phyloP scores from a whole-genome alignment of 495 filamentous ascomycete species.

The Aspergillus homomorphus region DNA sequence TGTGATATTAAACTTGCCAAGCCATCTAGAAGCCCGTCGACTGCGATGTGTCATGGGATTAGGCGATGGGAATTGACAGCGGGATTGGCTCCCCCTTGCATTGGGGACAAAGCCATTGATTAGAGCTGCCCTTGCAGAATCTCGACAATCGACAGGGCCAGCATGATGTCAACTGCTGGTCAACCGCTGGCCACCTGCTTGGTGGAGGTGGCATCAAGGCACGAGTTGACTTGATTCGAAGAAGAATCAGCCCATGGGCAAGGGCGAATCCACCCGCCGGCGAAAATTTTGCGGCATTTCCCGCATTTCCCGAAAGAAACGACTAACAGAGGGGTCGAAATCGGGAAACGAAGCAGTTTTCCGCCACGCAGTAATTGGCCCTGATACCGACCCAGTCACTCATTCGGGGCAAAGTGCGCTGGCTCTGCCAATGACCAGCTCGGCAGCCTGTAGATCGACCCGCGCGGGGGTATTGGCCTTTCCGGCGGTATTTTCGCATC shows the following conservation, averaged over 20 bases:
- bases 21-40: not conserved
- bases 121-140: not conserved
- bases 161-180: not conserved
- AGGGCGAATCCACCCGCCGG: not conserved
- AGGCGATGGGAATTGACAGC: not conserved
- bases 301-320: constrained; percentile 1
- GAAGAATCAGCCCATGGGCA: not conserved
- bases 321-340: not conserved
- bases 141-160: no score
- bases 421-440: not conserved
- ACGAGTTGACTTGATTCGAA: no score
- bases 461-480: not conserved
- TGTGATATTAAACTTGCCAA: not conserved
- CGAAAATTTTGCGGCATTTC: not conserved
- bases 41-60: not conserved
- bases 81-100: not conserved
- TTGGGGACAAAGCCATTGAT: not conserved
- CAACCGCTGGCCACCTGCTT: no score
- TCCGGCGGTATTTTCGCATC: not conserved
- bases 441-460: not conserved
- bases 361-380: not conserved
- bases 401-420: not conserved
- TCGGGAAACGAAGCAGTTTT: not conserved
- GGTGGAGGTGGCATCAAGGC: not conserved
- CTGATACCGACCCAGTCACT: not conserved